These are phyloP conservation scores for Tolypocladium ophioglossoides DNA, from an alignment of 2,329 filamentous ascomycete species.

Conservation along the genomic window DNA sequence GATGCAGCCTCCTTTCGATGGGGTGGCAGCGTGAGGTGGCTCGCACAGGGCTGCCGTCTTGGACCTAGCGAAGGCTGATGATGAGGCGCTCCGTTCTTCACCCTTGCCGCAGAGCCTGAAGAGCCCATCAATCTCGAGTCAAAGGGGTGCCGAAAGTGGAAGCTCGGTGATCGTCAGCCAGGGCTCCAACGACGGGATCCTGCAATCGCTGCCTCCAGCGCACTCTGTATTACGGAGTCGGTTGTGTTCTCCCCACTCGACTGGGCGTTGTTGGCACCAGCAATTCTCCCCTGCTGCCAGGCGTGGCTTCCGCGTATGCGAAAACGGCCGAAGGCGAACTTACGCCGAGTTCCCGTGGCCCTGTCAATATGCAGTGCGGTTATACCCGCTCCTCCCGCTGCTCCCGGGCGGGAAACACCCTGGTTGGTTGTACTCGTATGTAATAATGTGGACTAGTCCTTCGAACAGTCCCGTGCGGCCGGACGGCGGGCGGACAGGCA, in stretches of 20 bases:
- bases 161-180: background rate
- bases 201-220: background rate
- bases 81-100: background rate
- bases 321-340: background rate
- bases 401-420: conserved; percentile 8
- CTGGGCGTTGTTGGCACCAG: background rate
- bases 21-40: background rate
- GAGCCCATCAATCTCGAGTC: background rate
- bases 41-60: background rate
- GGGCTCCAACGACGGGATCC: background rate
- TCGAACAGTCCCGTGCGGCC: background rate
- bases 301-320: background rate
- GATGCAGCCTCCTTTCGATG: background rate
- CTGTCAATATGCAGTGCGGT: conserved; percentile 20
- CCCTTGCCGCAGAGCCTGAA: background rate
- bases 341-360: conserved; percentile 7
- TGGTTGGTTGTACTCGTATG: background rate
- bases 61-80: background rate
- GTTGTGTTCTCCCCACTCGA: background rate
- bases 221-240: no score
- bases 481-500: background rate
- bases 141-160: background rate
- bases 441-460: no score
- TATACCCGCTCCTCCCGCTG: conserved; percentile 23
- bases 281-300: background rate